Conservation (phyloP, 2,329 filamentous ascomycete genomes). For the Colletotrichum sp. region DNA sequence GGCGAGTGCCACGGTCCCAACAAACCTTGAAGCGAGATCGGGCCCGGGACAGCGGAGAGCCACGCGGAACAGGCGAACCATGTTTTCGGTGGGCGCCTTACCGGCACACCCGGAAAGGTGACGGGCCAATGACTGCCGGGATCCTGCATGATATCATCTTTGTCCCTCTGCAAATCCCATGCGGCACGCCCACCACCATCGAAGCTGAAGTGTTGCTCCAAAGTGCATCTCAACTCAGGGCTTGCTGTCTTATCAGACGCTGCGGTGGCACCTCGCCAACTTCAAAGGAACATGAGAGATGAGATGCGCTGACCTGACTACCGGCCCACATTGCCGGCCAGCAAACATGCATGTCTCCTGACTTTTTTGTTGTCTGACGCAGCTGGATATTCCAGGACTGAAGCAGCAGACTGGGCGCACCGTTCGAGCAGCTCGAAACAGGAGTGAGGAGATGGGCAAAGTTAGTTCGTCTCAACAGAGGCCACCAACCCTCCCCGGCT, state of each 20-base stretch:
- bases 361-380: not conserved
- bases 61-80: not conserved
- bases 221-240: not conserved
- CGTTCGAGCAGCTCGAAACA: not conserved
- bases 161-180: not conserved
- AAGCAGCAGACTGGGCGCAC: not conserved
- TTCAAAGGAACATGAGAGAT: not conserved
- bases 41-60: not conserved
- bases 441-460: not conserved
- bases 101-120: not conserved
- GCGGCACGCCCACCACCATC: not conserved
- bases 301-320: not conserved
- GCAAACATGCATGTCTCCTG: slow-evolving; percentile 2
- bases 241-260: not conserved
- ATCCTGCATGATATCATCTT: not conserved
- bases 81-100: slow-evolving; percentile 7
- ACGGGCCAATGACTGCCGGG: not conserved
- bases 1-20: not conserved
- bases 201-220: not conserved
- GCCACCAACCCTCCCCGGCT: not conserved
- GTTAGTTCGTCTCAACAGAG: not conserved
- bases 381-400: not conserved
- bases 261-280: not conserved
- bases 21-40: not conserved
- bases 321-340: not conserved